These are phyloP conservation scores for Trematosphaeria pertusa DNA, from an alignment of 2,329 filamentous ascomycete genomes.

Conservation along the genomic window DNA sequence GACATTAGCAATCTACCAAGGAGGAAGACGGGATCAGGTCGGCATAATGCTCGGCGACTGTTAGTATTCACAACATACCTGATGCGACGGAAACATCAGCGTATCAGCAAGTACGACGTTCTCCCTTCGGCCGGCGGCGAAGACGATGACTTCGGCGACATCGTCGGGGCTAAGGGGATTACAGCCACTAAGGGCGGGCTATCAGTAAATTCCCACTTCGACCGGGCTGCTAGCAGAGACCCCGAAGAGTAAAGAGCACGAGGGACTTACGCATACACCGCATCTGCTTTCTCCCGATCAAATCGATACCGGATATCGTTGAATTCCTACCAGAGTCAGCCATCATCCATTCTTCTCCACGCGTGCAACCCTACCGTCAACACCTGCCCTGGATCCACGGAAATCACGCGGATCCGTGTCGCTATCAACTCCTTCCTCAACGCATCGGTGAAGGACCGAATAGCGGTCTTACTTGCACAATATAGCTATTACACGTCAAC, in stretches of 20 bases:
- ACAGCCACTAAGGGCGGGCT: slow-evolving; percentile 53
- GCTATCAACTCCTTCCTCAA: slow-evolving; percentile 81
- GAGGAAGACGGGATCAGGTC: neutral
- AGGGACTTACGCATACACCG: slow-evolving; percentile 72
- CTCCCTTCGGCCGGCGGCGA: slow-evolving; percentile 77
- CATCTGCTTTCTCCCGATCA: slow-evolving; percentile 84
- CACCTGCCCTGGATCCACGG: slow-evolving; percentile 87
- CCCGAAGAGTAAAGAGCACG: neutral
- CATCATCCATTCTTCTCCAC: neutral
- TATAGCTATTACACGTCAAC: no score
- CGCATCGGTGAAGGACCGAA: slow-evolving; percentile 80
- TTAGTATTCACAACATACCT: no score
- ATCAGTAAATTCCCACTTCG: slow-evolving; percentile 14
- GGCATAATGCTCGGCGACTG: neutral
- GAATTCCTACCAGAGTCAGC: slow-evolving; percentile 64
- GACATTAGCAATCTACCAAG: neutral
- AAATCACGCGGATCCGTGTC: slow-evolving; percentile 80
- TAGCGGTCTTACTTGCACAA: slow-evolving; percentile 89
- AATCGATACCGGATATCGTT: slow-evolving; percentile 83
- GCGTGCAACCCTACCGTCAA: slow-evolving; percentile 64
- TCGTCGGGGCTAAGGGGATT: slow-evolving; percentile 86
- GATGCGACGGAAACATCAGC: slow-evolving; percentile 82
- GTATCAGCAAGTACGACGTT: slow-evolving; percentile 89
- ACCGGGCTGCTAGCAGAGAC: no score
- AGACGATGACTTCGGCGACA: slow-evolving; percentile 88